Base-by-base conservation (phyloP, 1,284 basidiomycete species). In the Cryptococcus sp. region DNA sequence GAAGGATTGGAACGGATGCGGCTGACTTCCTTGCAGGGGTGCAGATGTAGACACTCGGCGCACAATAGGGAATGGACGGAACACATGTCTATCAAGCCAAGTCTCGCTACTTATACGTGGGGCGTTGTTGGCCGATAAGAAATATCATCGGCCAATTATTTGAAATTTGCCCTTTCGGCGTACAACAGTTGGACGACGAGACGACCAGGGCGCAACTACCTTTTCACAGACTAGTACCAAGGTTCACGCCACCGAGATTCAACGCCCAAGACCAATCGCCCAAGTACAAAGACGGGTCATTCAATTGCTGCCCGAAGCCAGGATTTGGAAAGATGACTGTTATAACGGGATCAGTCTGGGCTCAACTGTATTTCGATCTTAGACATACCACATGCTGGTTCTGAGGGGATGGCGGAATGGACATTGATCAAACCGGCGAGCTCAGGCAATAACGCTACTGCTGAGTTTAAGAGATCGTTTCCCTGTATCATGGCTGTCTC, bases 401-500 rank as follows among this genome's bases (percentile, higher is more conserved):
- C 23, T 45, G 41, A 30, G 20, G 20, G 15, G 17, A 41, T 20
- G n/a, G 23, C 19, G 17, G 30, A 3, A 7, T 22, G 39, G 1
- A 27, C 35, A 23, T 38, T 27, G 3, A 35, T 35, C 30, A 55
- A 42, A 20, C 6, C 35, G 30, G 43, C 35, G 3, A 55, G 40
- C 19, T 47, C 46, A 17, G 54, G 54, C 23, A 55, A 19, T 13
- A 55, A 17, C n/a, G 54, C 13, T 22, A 47, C 46, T 17, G 46
- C 17, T 15, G 54, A 48, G 11, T 39, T 35, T 47, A 55, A 20
- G 16, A 55, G 40, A 19, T 55, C 54, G 35, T 55, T 49, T 23
- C 54, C 54, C 7, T 47, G 46, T 25, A 49, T 48, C 54, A 55
- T 41, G n/a, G 54, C 54, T 38, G 46, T 49, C 47, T 55, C 54